Percentiles rank a stretch among this genome's conserved stretches.
phyloP scores from a whole-genome alignment of 2,329 filamentous ascomycete species.

The Fusarium miscanthi region DNA sequence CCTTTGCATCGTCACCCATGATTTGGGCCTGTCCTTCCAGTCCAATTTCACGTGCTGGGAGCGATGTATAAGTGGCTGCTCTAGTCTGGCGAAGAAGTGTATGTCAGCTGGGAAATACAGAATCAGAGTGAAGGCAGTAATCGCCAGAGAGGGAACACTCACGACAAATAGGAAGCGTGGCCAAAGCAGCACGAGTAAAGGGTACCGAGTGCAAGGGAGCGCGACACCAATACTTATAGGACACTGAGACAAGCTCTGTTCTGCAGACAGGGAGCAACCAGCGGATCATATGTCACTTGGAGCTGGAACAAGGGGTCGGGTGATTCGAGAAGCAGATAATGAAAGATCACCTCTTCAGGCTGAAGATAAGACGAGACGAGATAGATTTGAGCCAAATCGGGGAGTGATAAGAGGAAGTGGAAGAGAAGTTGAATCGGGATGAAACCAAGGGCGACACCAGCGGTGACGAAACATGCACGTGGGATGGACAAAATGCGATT shows the following conservation, averaged over 20 bases:
- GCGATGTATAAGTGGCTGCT: not conserved
- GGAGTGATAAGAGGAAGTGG: conserved; percentile 4
- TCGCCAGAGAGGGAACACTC: not conserved
- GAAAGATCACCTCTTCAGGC: not conserved
- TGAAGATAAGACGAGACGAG: not conserved
- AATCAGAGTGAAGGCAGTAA: not conserved
- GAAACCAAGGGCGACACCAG: conserved; percentile 16
- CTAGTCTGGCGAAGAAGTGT: not conserved
- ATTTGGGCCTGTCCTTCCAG: not conserved
- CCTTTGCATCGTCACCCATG: conserved; percentile 46
- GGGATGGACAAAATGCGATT: conserved; percentile 4
- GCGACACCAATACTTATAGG: conserved; percentile 17
- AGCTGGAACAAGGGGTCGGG: conserved; percentile 11
- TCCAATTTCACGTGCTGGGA: conserved; percentile 5
- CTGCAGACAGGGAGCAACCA: not conserved
- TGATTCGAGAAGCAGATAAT: conserved; percentile 7
- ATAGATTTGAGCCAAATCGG: not conserved
- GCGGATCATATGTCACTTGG: conserved; percentile 23
- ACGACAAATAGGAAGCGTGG: not conserved
- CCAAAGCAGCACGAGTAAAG: not conserved
- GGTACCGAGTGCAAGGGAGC: conserved; percentile 12
- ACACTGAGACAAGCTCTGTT: conserved; percentile 6
- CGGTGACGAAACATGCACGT: conserved; percentile 40
- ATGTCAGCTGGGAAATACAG: not conserved
- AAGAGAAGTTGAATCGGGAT: not conserved